Conservation (phyloP, 192 early-diverging fungal species). For the Coemansia sp. region DNA sequence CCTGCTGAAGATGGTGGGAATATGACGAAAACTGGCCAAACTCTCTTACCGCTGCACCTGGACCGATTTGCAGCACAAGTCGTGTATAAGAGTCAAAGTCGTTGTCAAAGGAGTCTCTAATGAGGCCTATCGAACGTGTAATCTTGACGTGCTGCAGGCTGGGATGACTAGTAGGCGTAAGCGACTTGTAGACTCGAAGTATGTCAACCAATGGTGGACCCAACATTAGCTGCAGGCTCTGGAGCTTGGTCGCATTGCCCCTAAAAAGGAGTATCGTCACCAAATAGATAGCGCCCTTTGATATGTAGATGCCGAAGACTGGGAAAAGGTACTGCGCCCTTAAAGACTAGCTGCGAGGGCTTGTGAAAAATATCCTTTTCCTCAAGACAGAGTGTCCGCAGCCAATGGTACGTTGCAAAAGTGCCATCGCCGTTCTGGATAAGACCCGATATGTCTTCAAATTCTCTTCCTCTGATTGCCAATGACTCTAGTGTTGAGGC, state of each 20-base stretch:
- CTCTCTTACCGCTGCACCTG: not conserved
- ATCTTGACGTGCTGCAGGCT: not conserved
- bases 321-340: not conserved
- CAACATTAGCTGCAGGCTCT: not conserved
- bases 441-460: not conserved
- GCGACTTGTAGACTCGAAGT: not conserved
- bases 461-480: not conserved
- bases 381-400: not conserved
- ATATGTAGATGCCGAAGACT: not conserved
- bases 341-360: not conserved
- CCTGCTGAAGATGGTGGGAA: not conserved
- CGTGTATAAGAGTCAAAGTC: not conserved
- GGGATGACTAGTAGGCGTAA: not conserved
- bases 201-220: not conserved
- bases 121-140: not conserved
- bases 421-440: not conserved
- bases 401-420: not conserved
- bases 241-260: not conserved
- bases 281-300: not conserved
- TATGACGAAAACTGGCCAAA: not conserved
- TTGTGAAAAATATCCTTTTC: not conserved
- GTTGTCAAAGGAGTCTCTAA: not conserved
- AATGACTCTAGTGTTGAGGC: not conserved
- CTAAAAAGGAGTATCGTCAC: not conserved
- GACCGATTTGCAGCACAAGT: not conserved